Percentiles rank a stretch among this genome's conserved stretches.
These are phyloP conservation scores for Adansonia digitata DNA, from an alignment of 345 rosid species.

Conservation along the genomic window DNA sequence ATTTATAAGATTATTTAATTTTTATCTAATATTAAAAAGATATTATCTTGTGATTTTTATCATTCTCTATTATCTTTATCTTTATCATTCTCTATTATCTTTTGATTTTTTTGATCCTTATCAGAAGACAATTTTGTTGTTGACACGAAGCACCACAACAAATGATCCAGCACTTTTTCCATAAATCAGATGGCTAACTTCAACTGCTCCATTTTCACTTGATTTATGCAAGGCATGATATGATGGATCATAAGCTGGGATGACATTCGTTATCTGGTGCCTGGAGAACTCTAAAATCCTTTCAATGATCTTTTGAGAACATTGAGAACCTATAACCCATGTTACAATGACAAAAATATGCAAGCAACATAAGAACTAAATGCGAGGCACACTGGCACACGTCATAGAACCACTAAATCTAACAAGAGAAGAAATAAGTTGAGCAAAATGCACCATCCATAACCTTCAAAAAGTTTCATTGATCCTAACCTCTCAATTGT, in stretches of 20 bases:
- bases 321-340: constrained; percentile 3
- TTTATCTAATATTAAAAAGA: too few relatives aligned
- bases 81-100: too few relatives aligned
- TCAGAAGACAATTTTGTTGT: too few relatives aligned
- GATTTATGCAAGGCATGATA: constrained; percentile 83
- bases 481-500: not conserved
- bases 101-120: too few relatives aligned
- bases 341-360: not conserved
- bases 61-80: too few relatives aligned
- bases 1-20: too few relatives aligned
- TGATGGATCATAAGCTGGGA: constrained; percentile 90
- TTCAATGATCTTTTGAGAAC: constrained; percentile 70
- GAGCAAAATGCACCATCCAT: not conserved
- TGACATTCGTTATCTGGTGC: constrained; percentile 77
- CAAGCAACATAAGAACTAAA: not conserved
- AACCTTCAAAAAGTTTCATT: not conserved
- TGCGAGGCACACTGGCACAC: constrained; percentile 3
- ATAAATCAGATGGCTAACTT: constrained; percentile 43
- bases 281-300: constrained; percentile 92
- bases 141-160: not conserved
- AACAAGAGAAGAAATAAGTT: not conserved
- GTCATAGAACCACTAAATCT: not conserved
- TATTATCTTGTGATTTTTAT: too few relatives aligned
- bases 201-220: constrained; percentile 59
- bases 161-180: constrained; percentile 11